Base-by-base conservation (phyloP, 768 basidiomycete genomes). In the Tricholoma saponaceum region DNA sequence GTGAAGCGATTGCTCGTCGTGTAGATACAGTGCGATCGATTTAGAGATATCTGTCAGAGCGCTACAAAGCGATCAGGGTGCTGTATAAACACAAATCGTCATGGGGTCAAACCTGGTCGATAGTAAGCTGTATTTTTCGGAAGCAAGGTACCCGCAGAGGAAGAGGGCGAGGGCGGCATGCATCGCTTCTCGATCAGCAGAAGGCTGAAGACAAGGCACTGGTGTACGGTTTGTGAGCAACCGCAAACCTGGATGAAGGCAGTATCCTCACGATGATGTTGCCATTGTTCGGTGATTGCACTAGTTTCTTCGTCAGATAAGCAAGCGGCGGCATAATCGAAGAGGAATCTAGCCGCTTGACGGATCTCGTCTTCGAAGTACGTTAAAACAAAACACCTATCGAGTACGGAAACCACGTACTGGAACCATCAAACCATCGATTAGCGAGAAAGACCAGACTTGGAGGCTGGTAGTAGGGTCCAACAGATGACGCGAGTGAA, bases 1-100 rank as follows among this genome's bases (percentile, higher is more conserved):
- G 67, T 90, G 83, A 1, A 76, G 76, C 0, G 86, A 85, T 6
- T 79, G 74, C 51, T 89, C 85, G 58, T 92, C 87, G 54, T 92
- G 81, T 12, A 99, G 77, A 64, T 89, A 95, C 8, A 87, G 62
- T 0, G 81, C 77, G 55, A 98, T 83, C 0, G 94, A 96, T 65
- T 87, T 88, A 0, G 95, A 86, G 52, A 94, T 85, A 61, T 95
- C 90, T 22, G 84, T 87, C 18, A 99, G 79, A 1, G 86, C 79
- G 56, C 94, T 96, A 62, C 14, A 5, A 43, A 49, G 22, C 43
- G 26, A 10, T 51, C 56, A 57, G 52, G 51, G 58, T 56, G 13
- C 26, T 28, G 28, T 14, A 43, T 28, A 23, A 39, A 4, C 13
- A 49, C 52, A 20, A 33, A 20, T 22, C 33, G 18, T 33, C 32